These are phyloP conservation scores for Gelatoporia subvermispora DNA, from an alignment of 768 basidiomycete genomes.

Conservation along the genomic window DNA sequence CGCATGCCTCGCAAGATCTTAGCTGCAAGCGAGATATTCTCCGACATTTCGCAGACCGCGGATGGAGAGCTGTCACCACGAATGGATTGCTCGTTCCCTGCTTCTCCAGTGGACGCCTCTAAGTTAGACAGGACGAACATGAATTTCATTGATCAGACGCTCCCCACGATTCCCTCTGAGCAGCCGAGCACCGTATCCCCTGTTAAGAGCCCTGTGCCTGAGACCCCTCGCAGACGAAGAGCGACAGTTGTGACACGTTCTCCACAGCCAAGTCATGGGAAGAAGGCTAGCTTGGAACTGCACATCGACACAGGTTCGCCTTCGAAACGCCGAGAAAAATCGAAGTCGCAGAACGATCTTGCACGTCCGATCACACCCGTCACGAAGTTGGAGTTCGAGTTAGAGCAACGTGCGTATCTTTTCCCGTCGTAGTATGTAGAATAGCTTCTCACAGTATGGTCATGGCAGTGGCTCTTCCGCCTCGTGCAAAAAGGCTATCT, in stretches of 20 bases:
- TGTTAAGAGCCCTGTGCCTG: constrained; percentile 12
- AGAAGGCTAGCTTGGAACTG: constrained; percentile 10
- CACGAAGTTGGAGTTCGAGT: constrained; percentile 57
- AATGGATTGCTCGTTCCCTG: constrained; percentile 11
- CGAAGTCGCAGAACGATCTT: constrained; percentile 60
- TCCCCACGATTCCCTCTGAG: constrained; percentile 23
- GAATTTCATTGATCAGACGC: constrained; percentile 8
- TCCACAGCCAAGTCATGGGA: constrained; percentile 34
- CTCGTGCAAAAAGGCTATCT: constrained; percentile 45
- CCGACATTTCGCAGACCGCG: constrained; percentile 32
- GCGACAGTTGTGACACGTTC: constrained; percentile 69
- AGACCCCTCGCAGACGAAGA: constrained; percentile 35
- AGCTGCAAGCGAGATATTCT: constrained; percentile 69
- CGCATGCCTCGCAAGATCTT: constrained; percentile 60
- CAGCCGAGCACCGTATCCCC: constrained; percentile 12
- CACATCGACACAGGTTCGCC: constrained; percentile 45
- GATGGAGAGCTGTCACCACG: constrained; percentile 15
- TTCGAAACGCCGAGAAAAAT: constrained; percentile 63
- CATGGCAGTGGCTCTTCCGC: constrained; percentile 17
- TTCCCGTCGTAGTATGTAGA: neutral
- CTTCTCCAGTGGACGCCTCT: neutral
- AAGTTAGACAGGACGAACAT: neutral
- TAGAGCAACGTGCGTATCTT: constrained; percentile 50
- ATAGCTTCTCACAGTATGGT: neutral
- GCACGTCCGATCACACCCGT: constrained; percentile 65